phyloP scores from a whole-genome alignment of 768 basidiomycete genomes.

The Panaeolus cyanescens region DNA sequence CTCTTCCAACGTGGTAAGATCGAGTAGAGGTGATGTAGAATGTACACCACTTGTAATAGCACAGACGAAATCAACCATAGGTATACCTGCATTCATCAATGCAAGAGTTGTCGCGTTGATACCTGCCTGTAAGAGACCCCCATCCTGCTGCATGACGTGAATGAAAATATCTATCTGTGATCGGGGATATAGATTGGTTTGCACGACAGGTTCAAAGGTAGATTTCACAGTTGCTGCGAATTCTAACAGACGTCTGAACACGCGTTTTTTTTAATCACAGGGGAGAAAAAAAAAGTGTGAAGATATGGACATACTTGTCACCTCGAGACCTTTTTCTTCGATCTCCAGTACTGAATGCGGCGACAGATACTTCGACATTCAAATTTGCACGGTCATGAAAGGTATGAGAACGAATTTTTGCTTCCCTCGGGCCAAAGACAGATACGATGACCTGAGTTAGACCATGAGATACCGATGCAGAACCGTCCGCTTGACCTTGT shows the following conservation, averaged over 20 bases:
- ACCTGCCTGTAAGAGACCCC: slow-evolving; percentile 85
- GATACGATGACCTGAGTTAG: slow-evolving; percentile 86
- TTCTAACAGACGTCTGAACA: slow-evolving; percentile 78
- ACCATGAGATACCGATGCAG: slow-evolving; percentile 82
- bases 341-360: slow-evolving; percentile 86
- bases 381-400: slow-evolving; percentile 87
- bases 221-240: slow-evolving; percentile 85
- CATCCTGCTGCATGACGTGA: slow-evolving; percentile 93
- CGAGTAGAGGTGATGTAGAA: slow-evolving; percentile 78
- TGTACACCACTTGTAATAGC: slow-evolving; percentile 89
- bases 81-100: slow-evolving; percentile 86
- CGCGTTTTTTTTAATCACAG: slow-evolving; percentile 8
- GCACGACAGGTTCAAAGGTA: slow-evolving; percentile 95
- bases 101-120: slow-evolving; percentile 96
- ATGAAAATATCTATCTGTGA: slow-evolving; percentile 94
- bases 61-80: slow-evolving; percentile 88
- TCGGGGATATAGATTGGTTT: slow-evolving; percentile 88
- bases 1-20: slow-evolving; percentile 89
- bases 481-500: slow-evolving; percentile 82
- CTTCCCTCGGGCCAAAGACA: slow-evolving; percentile 92
- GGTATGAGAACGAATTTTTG: slow-evolving; percentile 75
- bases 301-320: slow-evolving; percentile 72
- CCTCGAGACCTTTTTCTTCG: slow-evolving; percentile 73
- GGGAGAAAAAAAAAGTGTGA: not conserved
- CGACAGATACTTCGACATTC: slow-evolving; percentile 86